Conservation (phyloP, 2,329 filamentous ascomycete genomes). For the Pseudocercospora macadamiae region DNA sequence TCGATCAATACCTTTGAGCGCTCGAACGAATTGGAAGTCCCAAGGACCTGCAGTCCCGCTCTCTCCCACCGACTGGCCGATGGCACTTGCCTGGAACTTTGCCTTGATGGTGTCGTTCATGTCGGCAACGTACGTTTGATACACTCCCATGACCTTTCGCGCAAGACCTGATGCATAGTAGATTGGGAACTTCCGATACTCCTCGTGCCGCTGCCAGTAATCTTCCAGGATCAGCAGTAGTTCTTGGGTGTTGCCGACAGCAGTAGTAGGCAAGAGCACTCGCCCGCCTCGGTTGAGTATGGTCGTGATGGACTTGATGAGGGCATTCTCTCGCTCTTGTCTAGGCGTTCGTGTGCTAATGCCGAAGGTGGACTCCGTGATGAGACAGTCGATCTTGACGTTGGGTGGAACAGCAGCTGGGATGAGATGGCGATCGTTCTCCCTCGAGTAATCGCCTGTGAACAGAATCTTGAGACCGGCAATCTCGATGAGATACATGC, state of each 20-base stretch:
- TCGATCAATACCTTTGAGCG: slow-evolving; percentile 86
- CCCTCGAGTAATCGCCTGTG: slow-evolving; percentile 94
- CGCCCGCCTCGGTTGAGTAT: slow-evolving; percentile 90
- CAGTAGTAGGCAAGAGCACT: slow-evolving; percentile 93
- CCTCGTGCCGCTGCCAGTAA: slow-evolving; percentile 88
- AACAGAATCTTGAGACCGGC: slow-evolving; percentile 96
- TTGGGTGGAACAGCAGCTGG: slow-evolving; percentile 87
- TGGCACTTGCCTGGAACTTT: slow-evolving; percentile 82
- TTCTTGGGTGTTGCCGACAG: slow-evolving; percentile 90
- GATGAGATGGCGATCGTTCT: slow-evolving; percentile 93
- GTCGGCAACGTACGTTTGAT: slow-evolving; percentile 95
- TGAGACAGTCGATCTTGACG: slow-evolving; percentile 92
- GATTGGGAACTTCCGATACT: slow-evolving; percentile 88
- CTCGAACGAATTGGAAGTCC: slow-evolving; percentile 95
- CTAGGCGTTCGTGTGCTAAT: slow-evolving; percentile 92
- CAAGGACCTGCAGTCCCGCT: slow-evolving; percentile 77
- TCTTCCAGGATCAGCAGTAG: slow-evolving; percentile 92
- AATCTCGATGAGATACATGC: slow-evolving; percentile 98
- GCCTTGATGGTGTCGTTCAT: slow-evolving; percentile 99
- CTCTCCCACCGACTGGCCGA: slow-evolving; percentile 74
- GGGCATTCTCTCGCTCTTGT: slow-evolving; percentile 83
- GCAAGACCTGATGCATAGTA: slow-evolving; percentile 97
- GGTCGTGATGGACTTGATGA: slow-evolving; percentile 93
- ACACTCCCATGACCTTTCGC: slow-evolving; percentile 96
- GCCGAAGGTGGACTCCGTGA: slow-evolving; percentile 96